Evolutionary conservation across 352 stramenopile genomes (phyloP).

Genomic region (Pythium biforme): DNA sequence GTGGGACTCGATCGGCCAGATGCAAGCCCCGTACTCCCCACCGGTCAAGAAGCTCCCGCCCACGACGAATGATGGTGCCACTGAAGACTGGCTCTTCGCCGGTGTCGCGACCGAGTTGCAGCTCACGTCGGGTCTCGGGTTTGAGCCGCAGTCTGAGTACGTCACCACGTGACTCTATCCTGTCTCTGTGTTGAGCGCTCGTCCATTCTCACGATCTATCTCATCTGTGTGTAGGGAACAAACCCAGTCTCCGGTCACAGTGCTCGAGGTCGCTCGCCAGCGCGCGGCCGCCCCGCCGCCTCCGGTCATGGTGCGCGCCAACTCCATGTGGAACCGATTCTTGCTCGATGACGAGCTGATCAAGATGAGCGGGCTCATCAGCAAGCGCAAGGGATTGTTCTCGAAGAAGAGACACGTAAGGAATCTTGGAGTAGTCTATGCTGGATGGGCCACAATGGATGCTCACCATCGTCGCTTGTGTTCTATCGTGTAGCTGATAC

Average conservation of each 20-base stretch:
- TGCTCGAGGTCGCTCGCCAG: constrained; percentile 78
- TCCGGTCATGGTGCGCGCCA: constrained; percentile 64
- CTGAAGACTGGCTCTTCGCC: constrained; percentile 88
- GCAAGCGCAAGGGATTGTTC: constrained; percentile 87
- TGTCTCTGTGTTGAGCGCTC: no score
- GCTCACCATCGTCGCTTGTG: background rate
- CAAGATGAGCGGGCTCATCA: constrained; percentile 84
- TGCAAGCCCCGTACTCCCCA: constrained; percentile 54
- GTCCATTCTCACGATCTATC: no score
- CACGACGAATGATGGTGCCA: constrained; percentile 84
- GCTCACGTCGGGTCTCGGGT: constrained; percentile 75
- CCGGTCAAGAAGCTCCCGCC: constrained; percentile 58
- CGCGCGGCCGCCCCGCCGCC: constrained; percentile 61
- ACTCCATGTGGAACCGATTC: constrained; percentile 85
- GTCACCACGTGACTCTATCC: no score
- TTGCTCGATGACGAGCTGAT: constrained; percentile 87
- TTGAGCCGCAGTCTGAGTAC: constrained; percentile 45
- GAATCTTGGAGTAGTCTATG: background rate
- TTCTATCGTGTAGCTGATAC: constrained; percentile 51
- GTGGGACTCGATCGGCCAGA: constrained; percentile 57
- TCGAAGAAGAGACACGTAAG: constrained; percentile 70
- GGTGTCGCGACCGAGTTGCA: constrained; percentile 85
- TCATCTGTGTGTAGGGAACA: constrained; percentile 21
- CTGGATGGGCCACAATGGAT: background rate
- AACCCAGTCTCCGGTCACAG: constrained; percentile 43